These are phyloP conservation scores for Cryphonectria naterciae DNA, from an alignment of 2,329 filamentous ascomycete species.

Conservation along the genomic window DNA sequence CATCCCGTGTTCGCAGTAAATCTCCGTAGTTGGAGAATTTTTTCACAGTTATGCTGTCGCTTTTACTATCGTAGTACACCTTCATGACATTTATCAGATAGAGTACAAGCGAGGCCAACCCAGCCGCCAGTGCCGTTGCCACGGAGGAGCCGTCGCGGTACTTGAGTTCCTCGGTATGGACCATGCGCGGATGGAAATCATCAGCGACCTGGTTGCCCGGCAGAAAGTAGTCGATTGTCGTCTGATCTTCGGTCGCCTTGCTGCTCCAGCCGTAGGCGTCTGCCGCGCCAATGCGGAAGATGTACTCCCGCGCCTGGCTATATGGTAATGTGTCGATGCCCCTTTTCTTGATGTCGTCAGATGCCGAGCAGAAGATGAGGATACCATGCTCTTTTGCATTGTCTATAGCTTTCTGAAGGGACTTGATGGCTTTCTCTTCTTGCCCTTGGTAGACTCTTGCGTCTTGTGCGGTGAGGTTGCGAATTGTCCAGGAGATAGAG, in stretches of 20 bases:
- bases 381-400: not conserved
- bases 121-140: slow-evolving; percentile 16
- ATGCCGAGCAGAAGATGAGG: slow-evolving; percentile 13
- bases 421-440: not conserved
- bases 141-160: slow-evolving; percentile 16
- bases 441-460: not conserved
- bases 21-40: not conserved
- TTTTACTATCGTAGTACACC: not conserved
- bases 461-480: not conserved
- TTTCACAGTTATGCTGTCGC: not conserved
- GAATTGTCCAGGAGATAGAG: slow-evolving; percentile 16
- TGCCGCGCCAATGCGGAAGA: slow-evolving; percentile 13
- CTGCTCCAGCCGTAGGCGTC: slow-evolving; percentile 11
- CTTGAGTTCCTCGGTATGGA: not conserved
- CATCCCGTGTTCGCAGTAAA: not conserved
- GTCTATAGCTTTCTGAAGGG: not conserved
- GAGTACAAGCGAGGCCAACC: slow-evolving; percentile 1
- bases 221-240: slow-evolving; percentile 9
- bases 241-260: slow-evolving; percentile 13
- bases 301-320: not conserved
- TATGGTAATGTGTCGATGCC: slow-evolving; percentile 12
- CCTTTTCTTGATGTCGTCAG: slow-evolving; percentile 11
- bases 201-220: slow-evolving; percentile 12
- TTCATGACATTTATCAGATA: slow-evolving; percentile 9
- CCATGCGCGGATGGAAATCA: slow-evolving; percentile 1